These are phyloP conservation scores for Aureobasidium sp. DNA, from an alignment of 2,329 filamentous ascomycete genomes.

Conservation along the genomic window DNA sequence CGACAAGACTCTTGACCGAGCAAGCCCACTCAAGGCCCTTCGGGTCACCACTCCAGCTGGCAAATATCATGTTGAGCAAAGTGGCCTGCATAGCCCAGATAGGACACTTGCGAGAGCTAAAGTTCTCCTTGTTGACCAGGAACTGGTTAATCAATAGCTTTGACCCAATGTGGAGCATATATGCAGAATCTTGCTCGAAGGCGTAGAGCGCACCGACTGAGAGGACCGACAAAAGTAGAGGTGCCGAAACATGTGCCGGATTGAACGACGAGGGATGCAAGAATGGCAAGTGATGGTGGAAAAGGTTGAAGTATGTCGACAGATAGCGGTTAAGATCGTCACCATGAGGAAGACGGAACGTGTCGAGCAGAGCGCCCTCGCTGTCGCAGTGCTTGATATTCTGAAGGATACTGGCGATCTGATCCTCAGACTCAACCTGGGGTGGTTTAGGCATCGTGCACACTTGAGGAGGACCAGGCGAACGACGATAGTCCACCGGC, in stretches of 20 bases:
- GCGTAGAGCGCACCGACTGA: conserved; percentile 95
- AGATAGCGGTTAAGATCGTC: conserved; percentile 83
- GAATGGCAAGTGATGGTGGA: conserved; percentile 95
- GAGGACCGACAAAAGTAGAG: conserved; percentile 78
- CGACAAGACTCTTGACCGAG: conserved; percentile 94
- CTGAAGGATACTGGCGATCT: conserved; percentile 76
- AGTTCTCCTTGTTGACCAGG: conserved; percentile 95
- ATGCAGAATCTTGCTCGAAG: conserved; percentile 94
- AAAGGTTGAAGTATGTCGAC: conserved; percentile 92
- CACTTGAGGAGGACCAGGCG: conserved; percentile 60
- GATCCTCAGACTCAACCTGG: conserved; percentile 75
- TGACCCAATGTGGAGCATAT: conserved; percentile 93
- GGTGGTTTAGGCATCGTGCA: conserved; percentile 64
- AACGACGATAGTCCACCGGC: conserved; percentile 62
- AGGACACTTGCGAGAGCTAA: conserved; percentile 94
- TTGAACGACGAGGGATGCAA: conserved; percentile 87
- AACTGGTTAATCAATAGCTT: conserved; percentile 97
- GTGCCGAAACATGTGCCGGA: conserved; percentile 70
- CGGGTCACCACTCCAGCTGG: conserved; percentile 96
- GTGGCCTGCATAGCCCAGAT: conserved; percentile 98
- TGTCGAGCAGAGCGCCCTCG: conserved; percentile 76
- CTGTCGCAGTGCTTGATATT: conserved; percentile 76
- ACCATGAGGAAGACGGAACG: conserved; percentile 78
- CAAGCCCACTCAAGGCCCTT: conserved; percentile 98
- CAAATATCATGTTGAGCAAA: conserved; percentile 96